Evolutionary conservation across 164 flowering plant species (phyloP).

Genomic region (Aristolochia contorta): DNA sequence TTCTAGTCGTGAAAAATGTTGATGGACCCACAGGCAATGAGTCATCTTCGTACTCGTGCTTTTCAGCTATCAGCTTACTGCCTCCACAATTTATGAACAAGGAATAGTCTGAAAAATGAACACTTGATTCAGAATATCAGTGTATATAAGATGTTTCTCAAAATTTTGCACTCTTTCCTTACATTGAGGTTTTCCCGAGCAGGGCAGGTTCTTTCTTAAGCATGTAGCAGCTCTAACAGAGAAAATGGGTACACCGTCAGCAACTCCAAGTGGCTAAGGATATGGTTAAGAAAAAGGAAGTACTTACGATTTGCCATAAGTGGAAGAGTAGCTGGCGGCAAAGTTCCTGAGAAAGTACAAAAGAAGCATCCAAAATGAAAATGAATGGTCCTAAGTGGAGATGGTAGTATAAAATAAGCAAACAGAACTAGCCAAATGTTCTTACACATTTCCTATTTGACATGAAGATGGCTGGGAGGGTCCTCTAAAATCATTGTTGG

Average conservation of each 20-base stretch:
- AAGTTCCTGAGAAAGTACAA: neutral
- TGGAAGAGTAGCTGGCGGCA: neutral
- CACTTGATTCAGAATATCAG: neutral
- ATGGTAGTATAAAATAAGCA: neutral
- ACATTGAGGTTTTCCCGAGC: neutral
- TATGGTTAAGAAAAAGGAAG: neutral
- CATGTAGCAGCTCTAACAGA: neutral
- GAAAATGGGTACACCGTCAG: neutral
- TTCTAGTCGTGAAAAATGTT: constrained; percentile 16
- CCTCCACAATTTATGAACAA: constrained; percentile 49
- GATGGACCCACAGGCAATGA: constrained; percentile 26
- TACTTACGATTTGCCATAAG: neutral
- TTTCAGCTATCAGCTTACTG: constrained; percentile 9
- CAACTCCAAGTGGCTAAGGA: neutral
- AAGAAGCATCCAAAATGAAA: neutral
- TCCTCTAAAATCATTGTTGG: neutral
- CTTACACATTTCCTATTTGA: neutral
- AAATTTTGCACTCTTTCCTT: neutral
- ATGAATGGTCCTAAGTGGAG: neutral
- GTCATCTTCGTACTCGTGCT: constrained; percentile 45
- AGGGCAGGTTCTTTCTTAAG: neutral
- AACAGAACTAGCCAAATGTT: neutral
- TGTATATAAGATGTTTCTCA: too few relatives aligned
- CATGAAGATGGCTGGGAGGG: neutral
- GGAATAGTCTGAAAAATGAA: constrained; percentile 11